A percentile compares a stretch with the other conserved stretches of the same genome.
Evolutionary conservation across 176 grass and related monocot genomes (phyloP).

Genomic region (Musa beccarii): DNA sequence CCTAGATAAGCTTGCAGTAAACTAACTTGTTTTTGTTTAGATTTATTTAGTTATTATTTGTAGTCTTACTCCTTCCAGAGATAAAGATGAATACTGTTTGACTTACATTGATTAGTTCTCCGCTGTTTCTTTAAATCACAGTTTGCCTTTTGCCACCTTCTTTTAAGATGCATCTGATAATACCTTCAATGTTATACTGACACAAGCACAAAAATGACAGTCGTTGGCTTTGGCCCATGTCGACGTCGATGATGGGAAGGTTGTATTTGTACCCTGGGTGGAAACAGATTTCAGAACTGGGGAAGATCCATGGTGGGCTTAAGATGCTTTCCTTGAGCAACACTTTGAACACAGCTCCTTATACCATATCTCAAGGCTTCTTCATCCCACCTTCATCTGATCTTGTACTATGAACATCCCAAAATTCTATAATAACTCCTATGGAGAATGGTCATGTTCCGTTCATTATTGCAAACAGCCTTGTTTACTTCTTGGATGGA

Average conservation of each 20-base stretch:
- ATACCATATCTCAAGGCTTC: not conserved
- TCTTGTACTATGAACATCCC: not conserved
- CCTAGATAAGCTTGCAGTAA: no score
- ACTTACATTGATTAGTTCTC: not conserved
- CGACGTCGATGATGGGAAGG: constrained; percentile 83
- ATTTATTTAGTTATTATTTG: no score
- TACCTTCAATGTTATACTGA: not conserved
- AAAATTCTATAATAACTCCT: not conserved
- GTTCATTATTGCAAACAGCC: not conserved
- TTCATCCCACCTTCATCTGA: not conserved
- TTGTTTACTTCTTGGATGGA: not conserved
- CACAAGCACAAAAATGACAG: constrained; percentile 28
- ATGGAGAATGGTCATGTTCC: not conserved
- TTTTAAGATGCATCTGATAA: not conserved
- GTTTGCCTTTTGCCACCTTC: not conserved
- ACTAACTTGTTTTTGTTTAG: no score
- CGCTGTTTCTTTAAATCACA: not conserved
- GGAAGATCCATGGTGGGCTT: constrained; percentile 77
- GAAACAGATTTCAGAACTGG: constrained; percentile 96
- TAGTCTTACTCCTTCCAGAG: no score
- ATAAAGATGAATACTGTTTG: no score
- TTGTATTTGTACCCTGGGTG: constrained; percentile 71
- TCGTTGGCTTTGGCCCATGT: constrained; percentile 75
- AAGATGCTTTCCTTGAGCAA: constrained; percentile 3
- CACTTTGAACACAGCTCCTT: not conserved